Percentiles rank a stretch among this genome's conserved stretches.
These are phyloP conservation scores for Scedosporium dehoogii DNA, from an alignment of 2,329 filamentous ascomycete species.

Conservation along the genomic window DNA sequence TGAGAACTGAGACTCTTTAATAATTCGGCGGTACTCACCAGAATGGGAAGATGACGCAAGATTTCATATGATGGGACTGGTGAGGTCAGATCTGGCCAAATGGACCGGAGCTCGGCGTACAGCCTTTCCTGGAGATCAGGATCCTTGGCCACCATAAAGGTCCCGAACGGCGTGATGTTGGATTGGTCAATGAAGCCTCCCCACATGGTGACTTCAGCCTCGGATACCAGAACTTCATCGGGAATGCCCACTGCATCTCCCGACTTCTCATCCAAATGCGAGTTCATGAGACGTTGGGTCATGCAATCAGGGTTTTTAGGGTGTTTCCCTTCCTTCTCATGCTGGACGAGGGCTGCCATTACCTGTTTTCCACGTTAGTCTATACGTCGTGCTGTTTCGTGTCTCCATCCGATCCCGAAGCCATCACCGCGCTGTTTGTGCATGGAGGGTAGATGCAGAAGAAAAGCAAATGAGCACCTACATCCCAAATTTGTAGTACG, in stretches of 20 bases:
- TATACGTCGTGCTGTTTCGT: neutral
- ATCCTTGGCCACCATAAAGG: neutral
- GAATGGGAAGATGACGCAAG: neutral
- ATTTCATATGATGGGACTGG: neutral
- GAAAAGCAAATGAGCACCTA: neutral
- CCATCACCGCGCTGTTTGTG: no score
- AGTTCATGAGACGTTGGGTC: neutral
- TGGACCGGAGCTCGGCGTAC: neutral
- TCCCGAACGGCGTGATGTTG: neutral
- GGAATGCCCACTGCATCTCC: neutral
- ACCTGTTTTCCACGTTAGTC: neutral
- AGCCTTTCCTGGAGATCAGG: neutral
- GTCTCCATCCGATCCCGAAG: no score
- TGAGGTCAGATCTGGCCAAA: neutral
- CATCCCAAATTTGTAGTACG: neutral
- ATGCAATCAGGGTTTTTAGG: neutral
- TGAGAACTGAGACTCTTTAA: neutral
- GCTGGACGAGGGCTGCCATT: neutral
- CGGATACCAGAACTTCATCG: neutral
- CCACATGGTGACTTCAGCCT: neutral
- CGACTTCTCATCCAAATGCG: neutral
- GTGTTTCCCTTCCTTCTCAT: neutral
- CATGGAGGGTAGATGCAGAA: no score
- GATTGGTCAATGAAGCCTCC: neutral
- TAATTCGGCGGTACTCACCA: neutral